Conservation (phyloP, 75 land plant species). For the Isoetes taiwanensis region DNA sequence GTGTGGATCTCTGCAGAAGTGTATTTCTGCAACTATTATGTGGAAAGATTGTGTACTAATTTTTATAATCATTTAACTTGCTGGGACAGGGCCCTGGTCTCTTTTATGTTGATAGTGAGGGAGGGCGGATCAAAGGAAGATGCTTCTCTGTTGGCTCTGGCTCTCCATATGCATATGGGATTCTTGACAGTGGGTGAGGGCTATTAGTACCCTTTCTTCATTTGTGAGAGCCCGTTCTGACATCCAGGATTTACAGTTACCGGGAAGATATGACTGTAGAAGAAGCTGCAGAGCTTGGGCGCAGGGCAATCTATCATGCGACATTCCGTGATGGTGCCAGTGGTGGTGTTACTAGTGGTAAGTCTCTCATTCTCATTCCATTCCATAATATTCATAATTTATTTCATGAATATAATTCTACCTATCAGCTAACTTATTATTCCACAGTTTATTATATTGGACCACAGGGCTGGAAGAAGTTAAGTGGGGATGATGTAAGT, state of each 20-base stretch:
- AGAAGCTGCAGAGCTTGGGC: conserved; percentile 81
- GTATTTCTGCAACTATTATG: too few relatives aligned
- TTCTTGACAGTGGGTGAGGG: conserved; percentile 72
- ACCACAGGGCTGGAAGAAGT: conserved; percentile 78
- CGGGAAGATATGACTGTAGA: conserved; percentile 68
- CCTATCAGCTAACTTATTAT: too few relatives aligned
- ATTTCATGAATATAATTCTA: too few relatives aligned
- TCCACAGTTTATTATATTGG: conserved; percentile 74
- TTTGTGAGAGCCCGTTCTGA: not conserved
- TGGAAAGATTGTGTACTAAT: not conserved
- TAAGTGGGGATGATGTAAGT: conserved; percentile 82
- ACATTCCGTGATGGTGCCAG: conserved; percentile 96
- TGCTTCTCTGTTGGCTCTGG: conserved; percentile 96
- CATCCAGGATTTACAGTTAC: too few relatives aligned
- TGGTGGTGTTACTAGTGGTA: conserved; percentile 96
- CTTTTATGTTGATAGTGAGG: conserved; percentile 95
- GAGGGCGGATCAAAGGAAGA: conserved; percentile 76
- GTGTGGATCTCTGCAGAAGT: too few relatives aligned
- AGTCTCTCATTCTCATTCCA: not conserved
- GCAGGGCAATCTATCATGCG: conserved; percentile 90
- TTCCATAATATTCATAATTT: too few relatives aligned
- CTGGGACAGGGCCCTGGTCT: conserved; percentile 78
- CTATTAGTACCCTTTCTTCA: not conserved
- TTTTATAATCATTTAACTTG: not conserved
- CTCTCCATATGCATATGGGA: conserved; percentile 91